These are phyloP conservation scores for Basidiobolus meristosporus DNA, from an alignment of 371 early-diverging fungal genomes.

Conservation along the genomic window DNA sequence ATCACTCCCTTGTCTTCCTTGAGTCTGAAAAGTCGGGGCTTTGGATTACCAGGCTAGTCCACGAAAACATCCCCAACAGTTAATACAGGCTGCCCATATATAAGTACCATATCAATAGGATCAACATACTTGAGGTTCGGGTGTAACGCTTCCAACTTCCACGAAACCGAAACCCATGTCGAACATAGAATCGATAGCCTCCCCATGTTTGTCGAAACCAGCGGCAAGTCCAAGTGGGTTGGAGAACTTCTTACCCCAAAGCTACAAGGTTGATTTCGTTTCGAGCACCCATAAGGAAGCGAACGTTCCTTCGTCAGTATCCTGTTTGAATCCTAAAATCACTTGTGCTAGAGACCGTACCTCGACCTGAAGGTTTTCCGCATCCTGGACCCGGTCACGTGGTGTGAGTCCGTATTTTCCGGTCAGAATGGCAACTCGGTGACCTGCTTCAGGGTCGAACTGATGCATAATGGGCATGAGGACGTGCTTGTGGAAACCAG, in stretches of 20 bases:
- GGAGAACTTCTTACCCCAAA: constrained; percentile 38
- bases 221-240: constrained; percentile 76
- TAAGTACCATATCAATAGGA: neutral
- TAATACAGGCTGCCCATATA: too few species aligned
- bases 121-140: constrained; percentile 38
- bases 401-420: constrained; percentile 33
- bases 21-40: constrained; percentile 61
- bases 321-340: neutral
- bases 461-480: constrained; percentile 39
- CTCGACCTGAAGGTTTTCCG: constrained; percentile 17
- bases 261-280: constrained; percentile 5
- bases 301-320: neutral
- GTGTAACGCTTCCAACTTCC: constrained; percentile 71
- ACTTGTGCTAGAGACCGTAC: constrained; percentile 8
- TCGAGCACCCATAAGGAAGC: neutral
- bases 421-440: constrained; percentile 30
- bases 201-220: constrained; percentile 74
- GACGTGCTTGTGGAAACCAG: constrained; percentile 33
- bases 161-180: constrained; percentile 69
- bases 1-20: constrained; percentile 46
- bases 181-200: constrained; percentile 56
- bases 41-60: constrained; percentile 59
- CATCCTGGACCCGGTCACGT: constrained; percentile 22
- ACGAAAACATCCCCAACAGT: too few species aligned
- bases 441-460: constrained; percentile 48